Evolutionary conservation across 768 basidiomycete species (phyloP).

Genomic region (Amanita molliuscula): DNA sequence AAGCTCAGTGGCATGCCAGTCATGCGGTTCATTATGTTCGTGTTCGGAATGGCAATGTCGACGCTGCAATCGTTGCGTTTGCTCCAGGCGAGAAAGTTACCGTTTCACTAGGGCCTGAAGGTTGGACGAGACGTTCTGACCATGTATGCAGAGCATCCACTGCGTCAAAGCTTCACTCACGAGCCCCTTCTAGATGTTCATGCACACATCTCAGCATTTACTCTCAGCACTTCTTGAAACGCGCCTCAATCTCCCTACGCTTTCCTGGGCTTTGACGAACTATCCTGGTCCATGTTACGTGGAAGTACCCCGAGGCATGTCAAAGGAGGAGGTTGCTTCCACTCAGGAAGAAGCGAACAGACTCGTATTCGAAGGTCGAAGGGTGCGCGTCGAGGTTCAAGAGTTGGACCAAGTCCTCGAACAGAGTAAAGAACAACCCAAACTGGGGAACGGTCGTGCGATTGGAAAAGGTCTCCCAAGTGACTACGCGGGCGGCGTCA

Average conservation of each 20-base stretch:
- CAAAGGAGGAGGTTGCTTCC: conserved; percentile 44
- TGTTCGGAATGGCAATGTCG: conserved; percentile 25
- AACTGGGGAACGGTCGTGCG: conserved; percentile 36
- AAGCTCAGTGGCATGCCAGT: conserved; percentile 60
- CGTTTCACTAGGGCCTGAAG: conserved; percentile 46
- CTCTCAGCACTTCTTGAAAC: conserved; percentile 73
- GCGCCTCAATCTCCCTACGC: conserved; percentile 51
- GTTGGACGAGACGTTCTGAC: conserved; percentile 59
- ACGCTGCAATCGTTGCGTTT: conserved; percentile 37
- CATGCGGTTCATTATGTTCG: conserved; percentile 68
- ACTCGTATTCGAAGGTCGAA: conserved; percentile 59
- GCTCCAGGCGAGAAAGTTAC: conserved; percentile 39
- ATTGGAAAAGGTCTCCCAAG: conserved; percentile 52
- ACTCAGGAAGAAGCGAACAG: conserved; percentile 59
- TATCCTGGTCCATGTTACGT: conserved; percentile 67
- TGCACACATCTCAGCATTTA: conserved; percentile 81
- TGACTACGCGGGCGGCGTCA: conserved; percentile 70
- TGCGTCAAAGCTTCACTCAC: neutral
- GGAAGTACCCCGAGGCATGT: conserved; percentile 63
- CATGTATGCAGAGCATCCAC: conserved; percentile 36
- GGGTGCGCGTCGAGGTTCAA: conserved; percentile 64
- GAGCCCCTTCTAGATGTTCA: conserved; percentile 45
- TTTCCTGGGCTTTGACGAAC: conserved; percentile 73
- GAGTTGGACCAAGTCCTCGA: conserved; percentile 39
- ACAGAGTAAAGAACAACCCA: conserved; percentile 17